These are phyloP conservation scores for Selenicereus undatus DNA, from an alignment of 148 eudicot genomes.

Conservation along the genomic window DNA sequence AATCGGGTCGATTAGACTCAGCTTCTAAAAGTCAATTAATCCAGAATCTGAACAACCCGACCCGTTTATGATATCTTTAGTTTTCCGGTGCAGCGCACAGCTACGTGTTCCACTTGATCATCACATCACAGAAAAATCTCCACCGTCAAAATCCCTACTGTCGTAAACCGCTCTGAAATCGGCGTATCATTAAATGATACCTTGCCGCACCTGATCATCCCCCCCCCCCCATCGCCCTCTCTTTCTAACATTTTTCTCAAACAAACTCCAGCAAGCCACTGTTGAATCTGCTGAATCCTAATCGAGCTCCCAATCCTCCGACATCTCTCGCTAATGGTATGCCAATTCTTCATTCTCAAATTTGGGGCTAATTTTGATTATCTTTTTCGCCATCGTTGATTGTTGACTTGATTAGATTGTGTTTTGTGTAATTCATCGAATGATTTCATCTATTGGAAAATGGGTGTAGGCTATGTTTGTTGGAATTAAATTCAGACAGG, in stretches of 20 bases:
- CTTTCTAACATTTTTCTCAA: neutral
- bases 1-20: neutral
- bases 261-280: slow-evolving; percentile 9
- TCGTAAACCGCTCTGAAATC: neutral
- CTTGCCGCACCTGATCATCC: neutral
- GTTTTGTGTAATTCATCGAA: neutral
- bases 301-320: slow-evolving; percentile 12
- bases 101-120: neutral
- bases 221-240: neutral
- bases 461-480: neutral
- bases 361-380: neutral
- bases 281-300: slow-evolving; percentile 16
- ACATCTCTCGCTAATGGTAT: slow-evolving; percentile 19
- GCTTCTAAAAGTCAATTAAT: neutral
- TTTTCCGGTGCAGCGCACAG: neutral
- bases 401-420: neutral
- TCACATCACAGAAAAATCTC: neutral
- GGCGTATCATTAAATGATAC: neutral
- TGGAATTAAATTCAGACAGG: slow-evolving; percentile 17
- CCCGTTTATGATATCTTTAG: neutral
- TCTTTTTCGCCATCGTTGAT: neutral
- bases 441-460: slow-evolving; percentile 9
- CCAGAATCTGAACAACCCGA: neutral
- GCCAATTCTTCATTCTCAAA: neutral
- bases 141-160: neutral